phyloP scores from a whole-genome alignment of 192 early-diverging fungal genomes.

The Haplosporangium gracile region DNA sequence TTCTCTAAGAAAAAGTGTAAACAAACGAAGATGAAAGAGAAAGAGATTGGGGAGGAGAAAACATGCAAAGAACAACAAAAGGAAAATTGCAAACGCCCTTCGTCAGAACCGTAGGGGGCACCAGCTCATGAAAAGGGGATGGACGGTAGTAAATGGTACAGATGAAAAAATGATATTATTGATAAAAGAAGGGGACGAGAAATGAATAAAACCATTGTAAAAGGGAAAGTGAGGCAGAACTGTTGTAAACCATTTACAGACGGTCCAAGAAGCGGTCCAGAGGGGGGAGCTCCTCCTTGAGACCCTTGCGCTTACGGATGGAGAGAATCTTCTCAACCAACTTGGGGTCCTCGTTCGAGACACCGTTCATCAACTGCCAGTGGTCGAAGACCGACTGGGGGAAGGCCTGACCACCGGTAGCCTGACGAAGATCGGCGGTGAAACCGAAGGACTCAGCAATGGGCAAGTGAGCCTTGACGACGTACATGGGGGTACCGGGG shows the following conservation, averaged over 20 bases:
- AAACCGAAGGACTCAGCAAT: conserved; percentile 99
- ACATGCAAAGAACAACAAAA: too few species aligned
- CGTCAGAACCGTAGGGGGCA: too few species aligned
- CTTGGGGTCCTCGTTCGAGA: conserved; percentile 85
- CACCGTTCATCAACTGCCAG: conserved; percentile 92
- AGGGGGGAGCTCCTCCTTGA: conserved; percentile 80
- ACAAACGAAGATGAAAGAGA: too few species aligned
- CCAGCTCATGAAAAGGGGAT: too few species aligned
- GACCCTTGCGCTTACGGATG: conserved; percentile 96
- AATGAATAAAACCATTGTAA: too few species aligned
- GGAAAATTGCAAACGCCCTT: too few species aligned
- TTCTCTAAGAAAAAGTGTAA: too few species aligned
- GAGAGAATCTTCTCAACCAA: conserved; percentile 79
- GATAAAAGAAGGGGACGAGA: too few species aligned
- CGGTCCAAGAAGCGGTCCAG: conserved; percentile 88
- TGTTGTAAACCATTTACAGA: conserved; percentile 66
- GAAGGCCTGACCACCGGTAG: conserved; percentile 99
- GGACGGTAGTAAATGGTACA: too few species aligned
- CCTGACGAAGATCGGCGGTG: conserved; percentile 92
- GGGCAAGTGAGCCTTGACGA: conserved; percentile 96
- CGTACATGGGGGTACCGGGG: conserved; percentile 91
- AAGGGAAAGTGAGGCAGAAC: too few species aligned
- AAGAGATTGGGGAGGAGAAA: too few species aligned
- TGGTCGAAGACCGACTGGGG: conserved; percentile 97
- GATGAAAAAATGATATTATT: too few species aligned